Base-by-base conservation (phyloP, 164 flowering plant species). In the Tetrastigma voinierianum region DNA sequence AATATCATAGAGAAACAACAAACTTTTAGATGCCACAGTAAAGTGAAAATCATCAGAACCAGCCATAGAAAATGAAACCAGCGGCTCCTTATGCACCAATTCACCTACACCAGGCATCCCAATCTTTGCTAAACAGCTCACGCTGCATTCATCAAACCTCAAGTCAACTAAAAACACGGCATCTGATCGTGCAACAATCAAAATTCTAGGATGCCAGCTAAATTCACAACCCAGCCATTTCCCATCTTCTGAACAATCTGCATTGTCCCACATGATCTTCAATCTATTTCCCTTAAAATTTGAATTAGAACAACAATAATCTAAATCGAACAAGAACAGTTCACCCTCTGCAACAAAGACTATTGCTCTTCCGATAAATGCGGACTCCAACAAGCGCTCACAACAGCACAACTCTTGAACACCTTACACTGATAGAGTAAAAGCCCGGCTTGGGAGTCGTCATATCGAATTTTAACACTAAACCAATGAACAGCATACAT, bases 211-310 rank as follows among this genome's bases (percentile, higher is more conserved):
- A 81, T 91, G 87, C 89, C 88, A 76, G n/a, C 86, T 72, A 51
- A 91, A 94, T 40, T 85, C 89, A 75, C 87, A 85, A n/a, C 87
- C 76, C 55, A 90, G 66, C 93, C 96, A 91, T 59, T 71, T 52
- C 10, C n/a, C n/a, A 8, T 64, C 61, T 32, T 54, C 69, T 17
- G 59, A 67, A 64, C 46, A 40, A 67, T 53, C 57, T 13, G 49
- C 23, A 66, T 64, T 68, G 70, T 76, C 69, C 84, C n/a, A n/a
- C 84, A 82, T 0, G 51, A 84, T 77, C 23, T 49, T 62, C 59
- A 91, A 46, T 51, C 64, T 79, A 47, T 54, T 79, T 44, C 88
- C n/a, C 86, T 58, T 63, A 45, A 77, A 64, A 47, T 67, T 75
- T 1, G 24, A 43, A n/a, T 64, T 70, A 43, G n/a, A 59, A 44